Evolutionary conservation across 2,329 filamentous ascomycete genomes (phyloP), one percentile per base, ranked within the genome.

Genomic region (Ascochyta lentis): DNA sequence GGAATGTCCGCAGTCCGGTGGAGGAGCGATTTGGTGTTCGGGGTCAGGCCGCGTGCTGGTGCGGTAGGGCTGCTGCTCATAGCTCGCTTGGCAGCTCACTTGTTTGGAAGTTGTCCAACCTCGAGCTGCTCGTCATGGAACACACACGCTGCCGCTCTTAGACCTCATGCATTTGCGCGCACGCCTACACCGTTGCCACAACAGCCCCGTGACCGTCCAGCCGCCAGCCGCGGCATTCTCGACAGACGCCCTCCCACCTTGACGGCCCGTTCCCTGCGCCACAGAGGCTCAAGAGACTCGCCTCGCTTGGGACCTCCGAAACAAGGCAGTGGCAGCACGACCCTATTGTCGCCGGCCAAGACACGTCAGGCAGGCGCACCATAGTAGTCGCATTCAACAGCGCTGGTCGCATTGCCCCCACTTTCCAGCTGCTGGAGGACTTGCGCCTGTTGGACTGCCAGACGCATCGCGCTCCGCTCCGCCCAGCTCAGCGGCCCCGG

Each of bases 401-500:
- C 37, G 42, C 55, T 35, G 45, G 59, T 43, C 58, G 61, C 60
- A 59, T 52, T 51, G 39, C 27, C 41, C 39, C 40, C 38, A 16
- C 45, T 13, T 46, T 38, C 13, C 41, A 23, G 47, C 39, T 43
- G 38, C 49, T 24, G 23, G 38, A 27, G 22, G 13, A 31, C 41
- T 19, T 39, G 60, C 59, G 56, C 54, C 54, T 52, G 53, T 56
- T 44, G 52, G 49, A 51, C 37, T 35, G 43, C 49, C 56, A 41
- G 44, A 49, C 35, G 53, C 53, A 47, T 37, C 53, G 42, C 53
- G 45, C 51, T 39, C 48, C 13, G 61, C 66, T 54, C 54, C 63
- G 60, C 33, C 7, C 24, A 6, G 24, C 68, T 62, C 61, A 59
- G 60, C 62, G 59, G 65, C 59, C 63, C 64, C 58, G 64, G 69